Evolutionary conservation across 139 green algal genomes (phyloP).

Genomic region (Penium margaritaceum): DNA sequence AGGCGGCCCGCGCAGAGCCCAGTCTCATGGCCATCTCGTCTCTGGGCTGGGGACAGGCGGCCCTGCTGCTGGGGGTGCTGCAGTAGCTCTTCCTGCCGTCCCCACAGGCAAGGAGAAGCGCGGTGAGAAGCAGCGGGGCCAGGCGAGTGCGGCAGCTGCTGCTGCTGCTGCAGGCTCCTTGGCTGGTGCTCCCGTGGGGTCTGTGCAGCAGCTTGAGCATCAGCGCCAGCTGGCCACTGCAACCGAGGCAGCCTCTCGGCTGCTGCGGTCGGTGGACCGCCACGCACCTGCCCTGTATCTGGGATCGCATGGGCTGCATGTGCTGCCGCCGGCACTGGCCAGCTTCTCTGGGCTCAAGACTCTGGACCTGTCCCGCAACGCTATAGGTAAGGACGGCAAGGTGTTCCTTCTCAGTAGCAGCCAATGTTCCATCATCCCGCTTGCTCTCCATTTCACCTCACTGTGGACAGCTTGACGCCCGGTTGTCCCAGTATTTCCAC

Average conservation of each 20-base stretch:
- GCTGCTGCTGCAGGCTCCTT: background rate
- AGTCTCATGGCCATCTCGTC: no score
- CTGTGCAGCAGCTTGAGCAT: slow-evolving; percentile 5
- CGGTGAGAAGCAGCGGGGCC: slow-evolving; percentile 4
- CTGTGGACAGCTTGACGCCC: background rate
- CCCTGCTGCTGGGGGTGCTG: no score
- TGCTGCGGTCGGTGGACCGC: slow-evolving; percentile 11
- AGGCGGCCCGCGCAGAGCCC: no score
- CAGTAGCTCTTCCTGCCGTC: no score
- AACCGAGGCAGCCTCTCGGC: slow-evolving; percentile 2
- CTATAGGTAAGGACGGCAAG: slow-evolving; percentile 18
- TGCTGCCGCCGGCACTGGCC: slow-evolving; percentile 16
- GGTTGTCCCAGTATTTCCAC: background rate
- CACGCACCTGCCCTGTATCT: slow-evolving; percentile 10
- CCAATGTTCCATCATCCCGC: background rate
- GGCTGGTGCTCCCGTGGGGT: background rate
- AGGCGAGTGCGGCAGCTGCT: background rate
- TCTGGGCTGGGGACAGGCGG: no score
- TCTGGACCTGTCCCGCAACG: slow-evolving; percentile 34
- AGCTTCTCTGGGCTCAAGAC: slow-evolving; percentile 24
- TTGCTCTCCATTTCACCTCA: background rate
- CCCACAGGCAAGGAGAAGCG: background rate
- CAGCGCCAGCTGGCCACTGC: background rate
- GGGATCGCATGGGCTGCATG: background rate
- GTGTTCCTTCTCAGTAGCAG: background rate